Conservation (phyloP, 1,139 yeast species). For the Nakaseomyces kungkrabaensis region DNA sequence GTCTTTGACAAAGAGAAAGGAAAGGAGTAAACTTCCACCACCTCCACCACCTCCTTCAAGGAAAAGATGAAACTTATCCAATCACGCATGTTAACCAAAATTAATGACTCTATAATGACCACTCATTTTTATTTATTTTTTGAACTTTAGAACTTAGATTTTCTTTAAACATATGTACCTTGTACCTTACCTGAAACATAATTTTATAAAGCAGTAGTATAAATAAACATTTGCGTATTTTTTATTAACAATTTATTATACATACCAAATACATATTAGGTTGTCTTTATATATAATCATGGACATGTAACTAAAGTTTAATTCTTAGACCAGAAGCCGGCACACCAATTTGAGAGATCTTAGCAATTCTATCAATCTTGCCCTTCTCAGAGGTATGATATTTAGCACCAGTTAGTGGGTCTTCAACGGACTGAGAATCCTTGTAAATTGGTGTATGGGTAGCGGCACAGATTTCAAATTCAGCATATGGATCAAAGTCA, state of each 20-base stretch:
- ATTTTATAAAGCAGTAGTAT: no score
- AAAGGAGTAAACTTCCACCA: conserved; percentile 6
- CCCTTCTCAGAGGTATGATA: conserved; percentile 76
- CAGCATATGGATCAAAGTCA: conserved; percentile 87
- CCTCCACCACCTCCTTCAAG: conserved; percentile 8
- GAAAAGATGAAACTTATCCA: not conserved
- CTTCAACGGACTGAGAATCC: conserved; percentile 58
- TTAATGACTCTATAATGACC: not conserved
- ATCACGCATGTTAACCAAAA: not conserved
- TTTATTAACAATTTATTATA: not conserved
- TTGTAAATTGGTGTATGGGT: conserved; percentile 82
- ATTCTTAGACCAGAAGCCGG: conserved; percentile 86
- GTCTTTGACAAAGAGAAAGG: conserved; percentile 22
- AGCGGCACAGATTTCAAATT: conserved; percentile 81
- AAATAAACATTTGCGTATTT: not conserved
- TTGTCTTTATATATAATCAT: not conserved
- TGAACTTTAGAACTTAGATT: not conserved
- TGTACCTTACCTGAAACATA: not conserved
- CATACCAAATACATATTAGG: not conserved
- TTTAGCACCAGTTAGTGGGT: conserved; percentile 86
- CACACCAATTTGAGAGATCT: conserved; percentile 77
- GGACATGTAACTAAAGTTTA: not conserved
- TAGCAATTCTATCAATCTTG: conserved; percentile 63
- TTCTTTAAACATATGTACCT: not conserved
- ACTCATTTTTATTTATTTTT: not conserved